Evolutionary conservation across 192 early-diverging fungal genomes (phyloP).

Genomic region (Coemansia sp.): DNA sequence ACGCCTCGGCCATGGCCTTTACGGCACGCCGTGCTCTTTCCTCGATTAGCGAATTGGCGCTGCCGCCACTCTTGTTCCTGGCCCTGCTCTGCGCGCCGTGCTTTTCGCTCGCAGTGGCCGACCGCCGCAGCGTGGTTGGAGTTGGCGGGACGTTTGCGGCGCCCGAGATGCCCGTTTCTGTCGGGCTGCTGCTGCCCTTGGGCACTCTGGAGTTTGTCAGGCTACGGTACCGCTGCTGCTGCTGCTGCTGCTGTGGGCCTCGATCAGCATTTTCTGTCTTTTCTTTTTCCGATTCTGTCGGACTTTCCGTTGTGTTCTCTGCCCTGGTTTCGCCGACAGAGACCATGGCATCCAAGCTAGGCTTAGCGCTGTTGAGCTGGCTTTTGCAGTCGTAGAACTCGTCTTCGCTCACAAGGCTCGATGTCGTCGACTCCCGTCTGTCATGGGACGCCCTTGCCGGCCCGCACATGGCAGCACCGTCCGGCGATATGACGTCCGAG

Average conservation of each 20-base stretch:
- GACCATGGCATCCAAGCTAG: constrained; percentile 19
- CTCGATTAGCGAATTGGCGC: constrained; percentile 20
- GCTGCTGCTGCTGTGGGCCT: not conserved
- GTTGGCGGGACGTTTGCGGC: not conserved
- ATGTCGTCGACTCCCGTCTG: not conserved
- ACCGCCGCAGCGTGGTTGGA: constrained; percentile 25
- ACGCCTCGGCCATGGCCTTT: constrained; percentile 46
- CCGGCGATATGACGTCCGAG: not conserved
- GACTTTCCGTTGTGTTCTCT: not conserved
- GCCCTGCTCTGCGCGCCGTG: not conserved
- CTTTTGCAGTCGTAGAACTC: constrained; percentile 45
- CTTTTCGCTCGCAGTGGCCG: constrained; percentile 23
- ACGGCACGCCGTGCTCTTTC: constrained; percentile 46
- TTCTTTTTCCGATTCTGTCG: not conserved
- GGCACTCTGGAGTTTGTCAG: constrained; percentile 28
- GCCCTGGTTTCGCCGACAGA: not conserved
- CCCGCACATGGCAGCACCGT: constrained; percentile 4
- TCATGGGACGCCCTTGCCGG: not conserved
- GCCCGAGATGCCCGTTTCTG: not conserved
- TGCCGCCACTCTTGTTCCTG: not conserved
- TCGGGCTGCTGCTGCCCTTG: not conserved
- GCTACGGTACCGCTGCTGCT: constrained; percentile 22
- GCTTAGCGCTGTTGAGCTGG: constrained; percentile 22
- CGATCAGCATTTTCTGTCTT: not conserved
- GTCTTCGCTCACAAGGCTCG: constrained; percentile 30